These are phyloP conservation scores for Vigna reflexopilosa DNA, from an alignment of 306 rosid species.

Conservation along the genomic window DNA sequence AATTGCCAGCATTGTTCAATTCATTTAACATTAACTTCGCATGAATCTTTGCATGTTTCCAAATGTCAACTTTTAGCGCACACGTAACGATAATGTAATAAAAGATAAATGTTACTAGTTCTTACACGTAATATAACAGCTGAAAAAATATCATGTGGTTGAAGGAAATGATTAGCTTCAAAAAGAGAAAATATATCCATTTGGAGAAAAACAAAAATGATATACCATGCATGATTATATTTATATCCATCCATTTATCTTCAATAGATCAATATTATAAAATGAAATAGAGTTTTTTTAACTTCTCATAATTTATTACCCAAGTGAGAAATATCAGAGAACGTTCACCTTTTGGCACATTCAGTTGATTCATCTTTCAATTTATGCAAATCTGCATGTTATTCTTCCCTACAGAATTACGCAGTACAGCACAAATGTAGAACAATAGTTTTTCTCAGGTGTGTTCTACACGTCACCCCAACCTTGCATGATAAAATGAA, in stretches of 20 bases:
- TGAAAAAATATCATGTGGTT: not conserved
- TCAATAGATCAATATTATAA: not conserved
- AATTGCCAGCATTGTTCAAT: not conserved
- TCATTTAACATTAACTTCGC: not conserved
- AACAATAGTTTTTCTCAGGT: not conserved
- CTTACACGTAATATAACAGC: not conserved
- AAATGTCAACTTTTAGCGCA: not conserved
- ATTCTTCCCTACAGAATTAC: slow-evolving; percentile 20
- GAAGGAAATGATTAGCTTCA: slow-evolving; percentile 9
- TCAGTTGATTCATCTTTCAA: slow-evolving; percentile 18
- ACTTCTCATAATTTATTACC: not conserved
- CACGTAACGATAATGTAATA: not conserved
- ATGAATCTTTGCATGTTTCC: not conserved
- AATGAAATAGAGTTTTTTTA: not conserved
- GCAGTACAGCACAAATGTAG: slow-evolving; percentile 10
- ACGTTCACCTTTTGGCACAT: not conserved
- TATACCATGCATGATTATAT: not conserved
- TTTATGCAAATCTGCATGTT: slow-evolving; percentile 24
- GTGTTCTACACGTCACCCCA: slow-evolving; percentile 15
- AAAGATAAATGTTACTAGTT: not conserved
- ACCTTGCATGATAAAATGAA: slow-evolving; percentile 58
- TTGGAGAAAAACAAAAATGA: not conserved
- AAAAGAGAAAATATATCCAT: not conserved
- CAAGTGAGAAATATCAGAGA: slow-evolving; percentile 20
- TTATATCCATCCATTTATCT: not conserved